phyloP scores from a whole-genome alignment of 148 eudicot species.

The Arbutus unedo region DNA sequence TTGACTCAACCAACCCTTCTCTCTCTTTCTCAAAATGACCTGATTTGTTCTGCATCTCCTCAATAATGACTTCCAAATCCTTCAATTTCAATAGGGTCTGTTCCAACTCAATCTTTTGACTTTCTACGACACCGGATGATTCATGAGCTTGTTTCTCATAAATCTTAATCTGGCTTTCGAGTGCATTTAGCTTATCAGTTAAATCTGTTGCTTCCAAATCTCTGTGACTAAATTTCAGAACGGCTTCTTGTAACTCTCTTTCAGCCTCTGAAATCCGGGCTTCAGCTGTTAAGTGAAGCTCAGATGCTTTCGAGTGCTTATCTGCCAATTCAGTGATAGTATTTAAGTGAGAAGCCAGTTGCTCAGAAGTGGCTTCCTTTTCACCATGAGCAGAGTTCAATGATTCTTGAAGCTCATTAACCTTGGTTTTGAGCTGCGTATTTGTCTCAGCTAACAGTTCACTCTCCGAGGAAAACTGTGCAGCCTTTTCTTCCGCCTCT shows the following conservation, averaged over 20 bases:
- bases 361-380: slow-evolving; percentile 53
- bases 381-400: slow-evolving; percentile 44
- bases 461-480: slow-evolving; percentile 52
- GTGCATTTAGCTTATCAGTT: slow-evolving; percentile 37
- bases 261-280: slow-evolving; percentile 48
- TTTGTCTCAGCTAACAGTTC: slow-evolving; percentile 61
- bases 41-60: slow-evolving; percentile 43
- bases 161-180: slow-evolving; percentile 42
- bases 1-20: slow-evolving; percentile 50
- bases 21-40: slow-evolving; percentile 44
- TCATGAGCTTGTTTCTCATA: slow-evolving; percentile 47
- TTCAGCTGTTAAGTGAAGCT: slow-evolving; percentile 54
- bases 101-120: slow-evolving; percentile 55
- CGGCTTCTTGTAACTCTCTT: slow-evolving; percentile 50
- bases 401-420: slow-evolving; percentile 61
- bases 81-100: slow-evolving; percentile 38
- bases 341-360: slow-evolving; percentile 68
- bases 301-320: slow-evolving; percentile 57
- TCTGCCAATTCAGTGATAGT: slow-evolving; percentile 69
- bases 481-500: slow-evolving; percentile 61
- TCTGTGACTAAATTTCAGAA: slow-evolving; percentile 39
- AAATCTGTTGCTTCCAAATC: slow-evolving; percentile 56
- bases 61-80: slow-evolving; percentile 47
- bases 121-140: slow-evolving; percentile 44
- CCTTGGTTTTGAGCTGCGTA: slow-evolving; percentile 53